Evolutionary conservation across 2,329 filamentous ascomycete species (phyloP).

Genomic region (Xylariales sp.): DNA sequence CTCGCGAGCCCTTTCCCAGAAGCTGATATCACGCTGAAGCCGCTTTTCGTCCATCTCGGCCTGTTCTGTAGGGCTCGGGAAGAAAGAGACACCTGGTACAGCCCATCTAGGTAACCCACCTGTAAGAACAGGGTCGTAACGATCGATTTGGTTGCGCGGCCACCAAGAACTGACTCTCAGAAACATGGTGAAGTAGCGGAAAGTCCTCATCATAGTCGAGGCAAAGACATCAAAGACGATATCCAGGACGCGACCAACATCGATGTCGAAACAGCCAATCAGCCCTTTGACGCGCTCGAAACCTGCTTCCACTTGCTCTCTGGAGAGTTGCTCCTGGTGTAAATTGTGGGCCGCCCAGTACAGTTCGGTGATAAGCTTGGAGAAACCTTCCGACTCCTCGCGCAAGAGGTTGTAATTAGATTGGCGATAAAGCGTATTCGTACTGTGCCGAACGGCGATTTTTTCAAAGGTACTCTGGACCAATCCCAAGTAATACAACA

Average conservation of each 20-base stretch:
- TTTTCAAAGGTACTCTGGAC: slow-evolving; percentile 81
- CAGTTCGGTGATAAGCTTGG: slow-evolving; percentile 91
- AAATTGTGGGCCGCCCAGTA: slow-evolving; percentile 72
- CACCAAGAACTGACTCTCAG: slow-evolving; percentile 93
- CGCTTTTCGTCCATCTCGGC: slow-evolving; percentile 51
- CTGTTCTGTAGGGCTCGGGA: slow-evolving; percentile 55
- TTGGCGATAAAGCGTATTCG: slow-evolving; percentile 89
- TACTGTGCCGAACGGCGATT: slow-evolving; percentile 82
- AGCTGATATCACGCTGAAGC: slow-evolving; percentile 63
- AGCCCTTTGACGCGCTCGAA: slow-evolving; percentile 91
- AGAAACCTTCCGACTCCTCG: slow-evolving; percentile 95
- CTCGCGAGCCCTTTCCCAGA: slow-evolving; percentile 77
- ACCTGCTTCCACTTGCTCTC: slow-evolving; percentile 73
- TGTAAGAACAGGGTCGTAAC: slow-evolving; percentile 39
- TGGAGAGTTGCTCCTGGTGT: slow-evolving; percentile 61
- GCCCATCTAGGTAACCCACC: slow-evolving; percentile 83
- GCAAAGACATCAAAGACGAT: slow-evolving; percentile 94
- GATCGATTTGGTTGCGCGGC: slow-evolving; percentile 61
- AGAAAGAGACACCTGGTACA: slow-evolving; percentile 48
- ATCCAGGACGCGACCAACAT: slow-evolving; percentile 90
- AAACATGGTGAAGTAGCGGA: slow-evolving; percentile 90
- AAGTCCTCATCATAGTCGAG: slow-evolving; percentile 86
- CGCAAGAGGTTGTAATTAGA: slow-evolving; percentile 94
- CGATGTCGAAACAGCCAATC: slow-evolving; percentile 94
- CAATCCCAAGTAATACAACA: slow-evolving; percentile 72